Conservation (phyloP, 2,329 filamentous ascomycete species). For the Colletotrichum musicola region DNA sequence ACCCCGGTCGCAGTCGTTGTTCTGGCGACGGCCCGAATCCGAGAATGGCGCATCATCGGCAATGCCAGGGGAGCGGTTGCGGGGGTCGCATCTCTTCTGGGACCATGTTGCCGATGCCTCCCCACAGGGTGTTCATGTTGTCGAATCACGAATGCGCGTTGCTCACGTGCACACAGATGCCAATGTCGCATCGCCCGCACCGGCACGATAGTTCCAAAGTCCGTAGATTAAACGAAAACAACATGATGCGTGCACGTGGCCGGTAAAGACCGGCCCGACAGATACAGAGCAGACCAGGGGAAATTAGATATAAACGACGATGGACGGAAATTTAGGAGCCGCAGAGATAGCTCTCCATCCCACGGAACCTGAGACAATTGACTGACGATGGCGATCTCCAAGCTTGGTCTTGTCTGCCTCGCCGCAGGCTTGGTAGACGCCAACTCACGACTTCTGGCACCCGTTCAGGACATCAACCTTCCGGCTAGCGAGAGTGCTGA, state of each 20-base stretch:
- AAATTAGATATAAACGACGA: background rate
- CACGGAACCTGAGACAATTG: background rate
- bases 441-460: constrained; percentile 39
- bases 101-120: constrained; percentile 2
- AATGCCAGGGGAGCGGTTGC: constrained; percentile 18
- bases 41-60: background rate
- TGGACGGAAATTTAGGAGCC: background rate
- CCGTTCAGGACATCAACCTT: constrained; percentile 44
- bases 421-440: constrained; percentile 6
- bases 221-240: background rate
- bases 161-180: constrained; percentile 16
- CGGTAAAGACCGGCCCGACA: constrained; percentile 11
- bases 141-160: constrained; percentile 22
- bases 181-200: constrained; percentile 8
- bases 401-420: constrained; percentile 24
- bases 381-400: constrained; percentile 15
- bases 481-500: constrained; percentile 46
- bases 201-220: background rate
- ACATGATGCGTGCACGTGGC: constrained; percentile 25
- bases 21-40: background rate
- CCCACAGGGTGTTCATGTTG: background rate
- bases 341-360: too few relatives aligned
- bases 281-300: too few relatives aligned
- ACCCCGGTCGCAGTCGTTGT: background rate
- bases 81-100: constrained; percentile 21